Base-by-base conservation (phyloP, 495 filamentous ascomycete species). In the Aspergillus steynii region DNA sequence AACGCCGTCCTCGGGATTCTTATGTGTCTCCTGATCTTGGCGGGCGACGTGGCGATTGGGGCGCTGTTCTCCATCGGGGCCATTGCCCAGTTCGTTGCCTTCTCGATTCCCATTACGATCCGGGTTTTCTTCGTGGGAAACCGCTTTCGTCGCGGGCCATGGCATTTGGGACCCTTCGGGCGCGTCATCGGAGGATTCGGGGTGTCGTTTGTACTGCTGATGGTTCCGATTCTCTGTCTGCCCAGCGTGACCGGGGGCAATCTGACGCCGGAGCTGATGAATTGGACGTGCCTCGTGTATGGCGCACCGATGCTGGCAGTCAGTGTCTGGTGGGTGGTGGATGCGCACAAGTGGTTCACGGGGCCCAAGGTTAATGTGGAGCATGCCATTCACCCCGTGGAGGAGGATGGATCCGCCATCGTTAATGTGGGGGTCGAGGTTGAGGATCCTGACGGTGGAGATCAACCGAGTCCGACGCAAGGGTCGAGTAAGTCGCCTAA, bases 41-140 rank as follows among this genome's bases (percentile, higher is more conserved):
- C 82, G 4, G 89, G 90, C 45, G 55, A 71, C 0, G 69, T 85
- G 9, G 88, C 89, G 4, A 88, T 90, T 64, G 88, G 87, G 8
- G 90, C 90, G 6, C 77, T 93, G 26, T 93, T 93, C 79, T 86
- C 82, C 49, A 90, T 93, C 63, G 90, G 88, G 8, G 90, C 88
- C 20, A 88, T 91, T 55, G 88, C 87, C 0, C 87, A 88, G 12
- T 91, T 88, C 65, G 80, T 90, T 56, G 89, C 90, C 20, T 93
- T 93, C 70, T 85, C 85, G 2, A 86, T 86, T 37, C 90, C 90
- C 26, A 91, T 93, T 68, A 84, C 85, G 69, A 90, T 92, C 65
- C 82, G 86, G 20, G 85, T 89, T 2, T 90, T 89, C 70, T 87
- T 92, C 65, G 89, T 91, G 5, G 86, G 89, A 0, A 75, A 89